Base-by-base conservation (phyloP, 495 filamentous ascomycete species). In the Glonium stellatum region DNA sequence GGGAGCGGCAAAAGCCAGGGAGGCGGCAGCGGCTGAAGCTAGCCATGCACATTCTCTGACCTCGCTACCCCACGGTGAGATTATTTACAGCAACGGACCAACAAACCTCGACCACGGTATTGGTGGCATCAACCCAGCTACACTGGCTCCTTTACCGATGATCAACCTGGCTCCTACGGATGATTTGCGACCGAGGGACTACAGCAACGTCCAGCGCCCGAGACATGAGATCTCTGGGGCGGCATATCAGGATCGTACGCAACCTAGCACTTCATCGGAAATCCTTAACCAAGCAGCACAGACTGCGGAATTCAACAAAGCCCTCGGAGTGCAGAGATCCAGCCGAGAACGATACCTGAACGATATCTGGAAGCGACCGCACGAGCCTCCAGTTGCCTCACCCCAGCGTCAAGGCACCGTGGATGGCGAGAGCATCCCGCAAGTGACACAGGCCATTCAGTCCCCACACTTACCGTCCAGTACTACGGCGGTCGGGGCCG, bases 221-320 rank as follows among this genome's bases (percentile, higher is more conserved):
- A 82, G 91, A 27, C 93, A 97, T 69, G 93, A 97, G 69, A 81
- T 96, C 58, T 84, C 88, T 2, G 95, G 93, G 19, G 85, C 87
- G 23, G 80, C 92, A 1, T 98, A 96, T 72, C 87, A 90, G 71
- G 95, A 97, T 70, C 82, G 89, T 50, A 87, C 84, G 12, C 87
- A 91, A 71, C 76, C 88, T 15, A 92, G 84, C 64, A 80, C 87
- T n/a, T 78, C 85, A 4, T 73, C 82, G n/a, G 92, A 97, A 63
- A 84, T 97, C 57, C 76, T 95, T 59, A 88, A 88, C 54, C 91
- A 97, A 68, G 91, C 91, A 31, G 81, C 87, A 34, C 89, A 93
- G 42, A 85, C 92, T 4, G 88, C 90, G 35, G 92, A 97, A 67
- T 95, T 84, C 76, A 97, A 95, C 73, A 92, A 92, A 66, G 76